Evolutionary conservation across 495 filamentous ascomycete species (phyloP).

Genomic region (Podospora comata): DNA sequence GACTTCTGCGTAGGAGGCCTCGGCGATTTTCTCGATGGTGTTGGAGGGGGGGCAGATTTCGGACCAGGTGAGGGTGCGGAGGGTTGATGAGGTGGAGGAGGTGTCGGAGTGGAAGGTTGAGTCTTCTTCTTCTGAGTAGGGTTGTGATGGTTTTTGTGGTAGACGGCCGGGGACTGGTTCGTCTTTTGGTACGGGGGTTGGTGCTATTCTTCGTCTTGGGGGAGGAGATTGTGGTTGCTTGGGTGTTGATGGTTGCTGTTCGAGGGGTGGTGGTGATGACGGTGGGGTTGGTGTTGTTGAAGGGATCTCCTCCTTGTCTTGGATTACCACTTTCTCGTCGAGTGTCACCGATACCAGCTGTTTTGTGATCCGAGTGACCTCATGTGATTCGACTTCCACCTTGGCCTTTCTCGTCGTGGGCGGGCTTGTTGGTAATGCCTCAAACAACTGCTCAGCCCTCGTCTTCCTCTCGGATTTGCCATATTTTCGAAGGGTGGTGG

Average conservation of each 20-base stretch:
- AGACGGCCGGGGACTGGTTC: not conserved
- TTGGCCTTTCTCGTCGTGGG: conserved; percentile 12
- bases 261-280: not conserved
- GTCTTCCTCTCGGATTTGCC: conserved; percentile 40
- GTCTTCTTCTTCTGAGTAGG: not conserved
- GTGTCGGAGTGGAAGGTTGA: conserved; percentile 11
- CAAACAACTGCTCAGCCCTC: conserved; percentile 40
- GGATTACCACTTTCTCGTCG: not conserved
- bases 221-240: not conserved
- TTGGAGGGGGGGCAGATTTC: conserved; percentile 48
- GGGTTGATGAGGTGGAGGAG: conserved; percentile 10
- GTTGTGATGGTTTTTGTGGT: conserved; percentile 1
- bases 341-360: conserved; percentile 5
- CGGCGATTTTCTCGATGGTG: conserved; percentile 60
- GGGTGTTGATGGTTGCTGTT: not conserved
- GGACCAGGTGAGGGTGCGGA: conserved; percentile 48
- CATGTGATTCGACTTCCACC: not conserved
- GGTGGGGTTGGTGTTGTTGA: not conserved
- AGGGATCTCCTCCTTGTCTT: not conserved
- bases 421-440: conserved; percentile 43
- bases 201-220: conserved; percentile 7
- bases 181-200: not conserved
- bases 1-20: conserved; percentile 67
- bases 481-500: conserved; percentile 41
- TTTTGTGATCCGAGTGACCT: conserved; percentile 1